phyloP scores from a whole-genome alignment of 2,329 filamentous ascomycete species.

The Chaetomium globosum region DNA sequence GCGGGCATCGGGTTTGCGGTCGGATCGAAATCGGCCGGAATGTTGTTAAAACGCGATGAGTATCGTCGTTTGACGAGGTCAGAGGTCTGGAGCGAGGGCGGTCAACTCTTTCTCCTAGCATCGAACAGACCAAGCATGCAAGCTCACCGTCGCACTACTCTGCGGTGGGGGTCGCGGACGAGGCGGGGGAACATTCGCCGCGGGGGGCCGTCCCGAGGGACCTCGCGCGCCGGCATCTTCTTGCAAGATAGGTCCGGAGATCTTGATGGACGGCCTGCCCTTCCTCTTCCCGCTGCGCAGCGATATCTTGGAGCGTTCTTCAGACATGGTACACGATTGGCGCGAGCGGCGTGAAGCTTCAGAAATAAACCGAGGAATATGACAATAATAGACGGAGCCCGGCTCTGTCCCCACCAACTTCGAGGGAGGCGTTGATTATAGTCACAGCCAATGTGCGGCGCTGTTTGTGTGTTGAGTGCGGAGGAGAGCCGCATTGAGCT shows the following conservation, averaged over 20 bases:
- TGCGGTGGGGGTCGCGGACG: conserved; percentile 54
- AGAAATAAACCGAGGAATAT: not conserved
- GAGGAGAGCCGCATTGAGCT: not conserved
- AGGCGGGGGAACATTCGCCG: conserved; percentile 39
- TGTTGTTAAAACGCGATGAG: conserved; percentile 85
- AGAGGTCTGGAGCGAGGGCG: conserved; percentile 54
- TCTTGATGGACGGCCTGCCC: conserved; percentile 64
- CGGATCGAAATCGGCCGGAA: conserved; percentile 69
- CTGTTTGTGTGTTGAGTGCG: too few species aligned
- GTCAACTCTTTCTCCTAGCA: conserved; percentile 22
- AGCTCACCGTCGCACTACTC: conserved; percentile 58
- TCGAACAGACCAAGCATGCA: not conserved
- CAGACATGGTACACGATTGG: conserved; percentile 54
- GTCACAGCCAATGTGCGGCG: not conserved
- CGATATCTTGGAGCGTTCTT: conserved; percentile 64
- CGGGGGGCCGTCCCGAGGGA: conserved; percentile 38
- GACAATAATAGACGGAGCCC: not conserved
- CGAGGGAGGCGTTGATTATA: not conserved
- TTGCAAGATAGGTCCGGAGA: conserved; percentile 62
- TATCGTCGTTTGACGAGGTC: conserved; percentile 94
- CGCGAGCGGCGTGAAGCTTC: not conserved
- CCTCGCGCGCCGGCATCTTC: conserved; percentile 47
- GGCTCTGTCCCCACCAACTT: not conserved
- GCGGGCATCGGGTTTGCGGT: conserved; percentile 73
- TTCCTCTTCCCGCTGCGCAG: conserved; percentile 66